Evolutionary conservation across 1,284 basidiomycete species (phyloP).

Genomic region (Leucoagaricus sp.): DNA sequence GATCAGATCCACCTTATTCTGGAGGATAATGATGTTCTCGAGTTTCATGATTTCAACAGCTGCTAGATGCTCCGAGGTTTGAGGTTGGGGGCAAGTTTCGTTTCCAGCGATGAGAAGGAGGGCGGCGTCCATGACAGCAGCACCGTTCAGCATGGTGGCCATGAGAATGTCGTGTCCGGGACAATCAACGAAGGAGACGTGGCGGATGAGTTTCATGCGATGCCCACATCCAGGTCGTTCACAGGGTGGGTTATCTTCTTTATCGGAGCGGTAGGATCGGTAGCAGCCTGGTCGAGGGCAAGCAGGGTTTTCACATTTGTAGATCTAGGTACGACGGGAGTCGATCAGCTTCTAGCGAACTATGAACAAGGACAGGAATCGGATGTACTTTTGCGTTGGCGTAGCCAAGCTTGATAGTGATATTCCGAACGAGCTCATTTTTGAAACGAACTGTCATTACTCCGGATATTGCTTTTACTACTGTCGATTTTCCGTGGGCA

Average conservation of each 20-base stretch:
- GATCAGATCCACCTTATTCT: constrained; percentile 97
- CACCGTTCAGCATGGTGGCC: constrained; percentile 99
- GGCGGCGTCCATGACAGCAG: constrained; percentile 99
- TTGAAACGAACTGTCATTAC: constrained; percentile 99
- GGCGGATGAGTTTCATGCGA: constrained; percentile 89
- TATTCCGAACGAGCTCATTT: constrained; percentile 97
- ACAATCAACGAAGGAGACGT: constrained; percentile 97
- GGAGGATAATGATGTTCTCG: constrained; percentile 96
- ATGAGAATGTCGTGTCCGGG: constrained; percentile 97
- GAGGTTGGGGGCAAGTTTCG: constrained; percentile 98
- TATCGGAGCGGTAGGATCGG: constrained; percentile 90
- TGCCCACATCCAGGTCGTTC: constrained; percentile 91
- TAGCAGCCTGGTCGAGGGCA: constrained; percentile 96
- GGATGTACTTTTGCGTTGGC: constrained; percentile 93
- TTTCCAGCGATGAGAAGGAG: constrained; percentile 95
- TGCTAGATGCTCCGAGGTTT: constrained; percentile 97
- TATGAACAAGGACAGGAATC: not conserved
- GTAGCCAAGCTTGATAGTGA: constrained; percentile 99
- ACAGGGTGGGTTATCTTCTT: constrained; percentile 92
- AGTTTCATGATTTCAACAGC: constrained; percentile 99
- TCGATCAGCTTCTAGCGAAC: constrained; percentile 19
- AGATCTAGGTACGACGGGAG: constrained; percentile 64
- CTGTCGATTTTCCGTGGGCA: constrained; percentile 98
- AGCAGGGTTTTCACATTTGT: constrained; percentile 93
- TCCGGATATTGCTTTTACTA: constrained; percentile 99